These are phyloP conservation scores for Chlorella vulgaris DNA, from an alignment of 139 green algal genomes.

Conservation along the genomic window DNA sequence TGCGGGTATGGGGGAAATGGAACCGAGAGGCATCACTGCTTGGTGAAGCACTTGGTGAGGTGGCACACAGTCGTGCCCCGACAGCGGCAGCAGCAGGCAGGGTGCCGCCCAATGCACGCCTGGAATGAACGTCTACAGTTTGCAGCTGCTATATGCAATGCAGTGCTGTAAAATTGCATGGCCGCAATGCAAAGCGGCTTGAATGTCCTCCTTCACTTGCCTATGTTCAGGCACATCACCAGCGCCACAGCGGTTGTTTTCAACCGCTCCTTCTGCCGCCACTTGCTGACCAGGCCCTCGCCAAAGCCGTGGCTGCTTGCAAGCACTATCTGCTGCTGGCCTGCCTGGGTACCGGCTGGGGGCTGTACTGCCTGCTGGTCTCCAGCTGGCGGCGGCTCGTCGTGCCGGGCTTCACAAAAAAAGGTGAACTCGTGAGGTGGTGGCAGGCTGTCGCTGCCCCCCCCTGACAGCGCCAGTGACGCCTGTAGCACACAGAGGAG, in stretches of 20 bases:
- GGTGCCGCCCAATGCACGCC: no score
- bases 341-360: background rate
- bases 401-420: conserved; percentile 43
- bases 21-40: no score
- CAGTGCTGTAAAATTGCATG: no score
- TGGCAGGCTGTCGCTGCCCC: conserved; percentile 5
- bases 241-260: conserved; percentile 94
- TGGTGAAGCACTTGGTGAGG: no score
- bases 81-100: no score
- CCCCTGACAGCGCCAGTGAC: background rate
- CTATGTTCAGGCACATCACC: conserved; percentile 99
- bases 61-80: no score
- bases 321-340: background rate
- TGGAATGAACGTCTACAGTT: no score
- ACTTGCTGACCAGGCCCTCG: conserved; percentile 55
- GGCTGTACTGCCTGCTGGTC: background rate
- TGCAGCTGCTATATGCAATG: background rate
- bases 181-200: no score
- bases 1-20: no score
- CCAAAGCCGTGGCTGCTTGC: background rate
- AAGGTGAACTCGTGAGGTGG: conserved; percentile 16
- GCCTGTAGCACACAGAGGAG: background rate
- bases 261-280: conserved; percentile 91
- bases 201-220: background rate
- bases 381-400: background rate